Base-by-base conservation (phyloP, 768 basidiomycete genomes). In the Xanthoconium purpureum region DNA sequence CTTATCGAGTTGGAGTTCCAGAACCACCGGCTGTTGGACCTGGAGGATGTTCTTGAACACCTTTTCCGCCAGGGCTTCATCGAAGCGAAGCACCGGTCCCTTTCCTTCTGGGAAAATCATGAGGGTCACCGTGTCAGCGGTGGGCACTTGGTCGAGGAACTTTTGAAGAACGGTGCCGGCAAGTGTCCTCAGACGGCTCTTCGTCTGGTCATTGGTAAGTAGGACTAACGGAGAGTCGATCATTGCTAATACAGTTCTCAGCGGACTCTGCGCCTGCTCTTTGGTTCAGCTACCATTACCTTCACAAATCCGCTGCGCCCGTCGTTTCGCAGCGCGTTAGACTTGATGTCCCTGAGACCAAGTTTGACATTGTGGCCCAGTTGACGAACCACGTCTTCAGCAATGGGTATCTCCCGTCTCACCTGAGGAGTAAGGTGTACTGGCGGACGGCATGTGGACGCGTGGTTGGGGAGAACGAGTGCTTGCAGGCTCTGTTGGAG, bases 11-110 rank as follows among this genome's bases (percentile, higher is more conserved):
- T 80, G 53, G 73, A 76, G 58, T 73, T 73, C 59, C 69, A 74
- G 55, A 71, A 73, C 46, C 68, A 76, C 40, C 71, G 71, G 55
- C 68, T 80, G 20, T 42, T 61, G 44, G 79, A 78, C 65, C 64
- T 81, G 57, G 79, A 80, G 62, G 79, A 80, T 55, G 75, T 80
- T 7, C 73, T 81, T 33, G 78, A 80, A 36, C 74, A 73, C 47
- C 65, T 71, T 40, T 80, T 79, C 66, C 62, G 67, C 52, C 76
- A 78, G 54, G 79, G 79, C 36, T 80, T 76, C 56, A 70, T 81
- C 17, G 78, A 80, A 40, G 66, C 77, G 24, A 75, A 74, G 64
- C 69, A 73, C 50, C 70, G 77, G 42, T 69, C 80, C 5, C 59
- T 73, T 10, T 68, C 74, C 2, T 78, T 77, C 72, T 81, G 77